Percentiles rank a stretch among this genome's conserved stretches.
Evolutionary conservation across 164 flowering plant genomes (phyloP).

Genomic region (Tetracentron sinense): DNA sequence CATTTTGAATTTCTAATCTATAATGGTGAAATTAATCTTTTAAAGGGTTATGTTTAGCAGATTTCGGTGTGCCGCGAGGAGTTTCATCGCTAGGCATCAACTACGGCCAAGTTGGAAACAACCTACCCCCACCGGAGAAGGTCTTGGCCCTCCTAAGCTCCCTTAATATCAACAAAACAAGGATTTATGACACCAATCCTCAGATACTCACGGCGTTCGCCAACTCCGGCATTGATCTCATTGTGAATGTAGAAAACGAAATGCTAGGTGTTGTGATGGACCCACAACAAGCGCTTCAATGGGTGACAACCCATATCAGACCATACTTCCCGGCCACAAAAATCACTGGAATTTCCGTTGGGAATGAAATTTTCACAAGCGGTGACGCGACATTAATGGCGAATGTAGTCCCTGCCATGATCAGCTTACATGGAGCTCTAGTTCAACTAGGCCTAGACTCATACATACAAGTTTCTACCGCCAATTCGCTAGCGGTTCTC

Average conservation of each 20-base stretch:
- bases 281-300: conserved; percentile 69
- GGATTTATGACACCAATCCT: conserved; percentile 95
- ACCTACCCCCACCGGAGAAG: conserved; percentile 68
- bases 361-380: conserved; percentile 72
- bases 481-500: conserved; percentile 61
- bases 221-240: conserved; percentile 61
- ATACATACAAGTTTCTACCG: conserved; percentile 66
- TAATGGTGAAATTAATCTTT: background rate
- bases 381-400: conserved; percentile 39
- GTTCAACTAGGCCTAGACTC: conserved; percentile 50
- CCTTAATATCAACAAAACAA: conserved; percentile 50
- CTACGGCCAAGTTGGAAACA: conserved; percentile 86
- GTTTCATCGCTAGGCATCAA: conserved; percentile 70
- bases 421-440: conserved; percentile 55
- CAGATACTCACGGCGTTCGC: conserved; percentile 69
- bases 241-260: conserved; percentile 71
- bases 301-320: conserved; percentile 64
- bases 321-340: conserved; percentile 77
- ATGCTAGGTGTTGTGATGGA: conserved; percentile 41
- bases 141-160: conserved; percentile 52
- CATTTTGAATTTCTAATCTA: background rate
- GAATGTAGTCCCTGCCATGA: conserved; percentile 62
- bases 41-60: conserved; percentile 20
- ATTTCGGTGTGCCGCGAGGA: conserved; percentile 26
- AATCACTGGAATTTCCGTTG: conserved; percentile 82